Evolutionary conservation across 2,329 filamentous ascomycete genomes (phyloP), one percentile per base, ranked within the genome.

Genomic region (Alternaria dauci): DNA sequence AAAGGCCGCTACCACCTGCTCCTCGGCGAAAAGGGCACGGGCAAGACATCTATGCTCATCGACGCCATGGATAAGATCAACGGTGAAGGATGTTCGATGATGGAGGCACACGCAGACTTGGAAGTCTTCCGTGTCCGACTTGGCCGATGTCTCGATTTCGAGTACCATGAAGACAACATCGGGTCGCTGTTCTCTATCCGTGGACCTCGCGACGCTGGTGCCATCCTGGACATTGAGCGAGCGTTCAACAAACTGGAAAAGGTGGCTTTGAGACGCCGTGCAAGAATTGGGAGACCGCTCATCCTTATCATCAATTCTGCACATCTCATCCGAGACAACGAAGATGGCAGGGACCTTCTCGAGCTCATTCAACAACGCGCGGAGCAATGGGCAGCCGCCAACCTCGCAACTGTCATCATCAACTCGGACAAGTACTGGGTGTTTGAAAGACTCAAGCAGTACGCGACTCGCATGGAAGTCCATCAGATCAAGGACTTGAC

Each of bases 351-450:
- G 57, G 93, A 98, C 76, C 83, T 99, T 14, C 88, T 99, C 42
- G 95, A 99, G 78, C 87, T 99, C 51, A 88, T 99, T 30, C 95
- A 99, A 74, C 95, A 99, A 76, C 88, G 94, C 32, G 94, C 95
- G 1, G 95, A 99, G 79, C 91, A 95, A 78, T 99, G 95, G 95
- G 94, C 95, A 1, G 95, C 94, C 1, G 88, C 91, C 20, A 94
- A 93, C 66, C 85, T 99, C 8, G 92, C 96, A 30, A 98, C 95
- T 1, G 87, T 93, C 84, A 89, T 99, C 34, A 93, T 99, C 81
- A 98, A 97, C 80, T 94, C 89, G 55, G 95, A 99, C 78, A 95
- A 98, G 76, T 99, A 97, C 80, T 99, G 95, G 95, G 91, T 99
- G 0, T 98, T 97, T 72, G 95, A 99, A 78, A 87, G 94, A 14